Evolutionary conservation across 164 flowering plant species (phyloP).

Genomic region (Vitis amurensis): DNA sequence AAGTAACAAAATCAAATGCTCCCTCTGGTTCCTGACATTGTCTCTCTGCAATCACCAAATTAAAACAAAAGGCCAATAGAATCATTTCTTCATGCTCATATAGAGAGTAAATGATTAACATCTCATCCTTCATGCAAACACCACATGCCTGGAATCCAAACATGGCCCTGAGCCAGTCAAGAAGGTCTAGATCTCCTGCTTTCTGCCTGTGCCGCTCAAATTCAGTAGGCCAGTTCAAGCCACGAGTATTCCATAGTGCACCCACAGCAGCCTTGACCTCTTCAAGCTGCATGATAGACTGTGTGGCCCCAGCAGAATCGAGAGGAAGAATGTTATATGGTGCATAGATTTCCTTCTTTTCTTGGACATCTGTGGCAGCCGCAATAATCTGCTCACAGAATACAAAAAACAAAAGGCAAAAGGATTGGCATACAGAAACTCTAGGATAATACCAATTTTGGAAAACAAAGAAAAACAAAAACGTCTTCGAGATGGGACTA

Average conservation of each 20-base stretch:
- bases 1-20: constrained; percentile 82
- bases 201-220: constrained; percentile 80
- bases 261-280: constrained; percentile 96
- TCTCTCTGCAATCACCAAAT: constrained; percentile 63
- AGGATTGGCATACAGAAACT: too few species aligned
- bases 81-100: background rate
- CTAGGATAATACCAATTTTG: too few species aligned
- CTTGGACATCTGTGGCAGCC: constrained; percentile 93
- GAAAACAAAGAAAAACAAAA: too few species aligned
- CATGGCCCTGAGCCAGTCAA: constrained; percentile 98
- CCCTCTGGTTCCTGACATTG: constrained; percentile 96
- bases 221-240: constrained; percentile 81
- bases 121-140: constrained; percentile 1
- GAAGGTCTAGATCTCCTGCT: constrained; percentile 81
- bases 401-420: background rate
- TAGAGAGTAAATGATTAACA: background rate
- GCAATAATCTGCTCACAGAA: constrained; percentile 75
- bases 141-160: constrained; percentile 91
- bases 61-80: constrained; percentile 8
- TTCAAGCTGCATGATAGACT: constrained; percentile 89
- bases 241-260: constrained; percentile 79
- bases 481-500: constrained; percentile 10
- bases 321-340: constrained; percentile 96
- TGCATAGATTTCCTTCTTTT: constrained; percentile 87
- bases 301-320: constrained; percentile 94